phyloP scores from a whole-genome alignment of 2,329 filamentous ascomycete species.

The Ilyonectria mors-panacis region DNA sequence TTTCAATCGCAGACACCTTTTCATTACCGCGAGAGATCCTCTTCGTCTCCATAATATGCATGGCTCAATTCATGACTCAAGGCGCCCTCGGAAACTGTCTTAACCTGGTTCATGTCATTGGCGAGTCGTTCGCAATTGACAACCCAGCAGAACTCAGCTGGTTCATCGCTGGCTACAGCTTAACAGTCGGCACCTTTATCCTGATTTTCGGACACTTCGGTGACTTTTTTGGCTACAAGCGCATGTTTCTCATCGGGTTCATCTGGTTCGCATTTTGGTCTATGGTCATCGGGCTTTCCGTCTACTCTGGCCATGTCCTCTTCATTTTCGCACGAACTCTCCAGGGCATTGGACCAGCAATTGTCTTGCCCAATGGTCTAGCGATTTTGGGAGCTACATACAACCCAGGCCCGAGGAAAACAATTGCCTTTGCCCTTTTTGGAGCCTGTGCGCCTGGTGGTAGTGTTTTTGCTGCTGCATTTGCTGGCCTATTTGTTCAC shows the following conservation, averaged over 20 bases:
- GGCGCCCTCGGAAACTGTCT: constrained; percentile 44
- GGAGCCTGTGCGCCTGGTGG: constrained; percentile 64
- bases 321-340: constrained; percentile 68
- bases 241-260: constrained; percentile 67
- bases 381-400: constrained; percentile 74
- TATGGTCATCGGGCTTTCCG: constrained; percentile 60
- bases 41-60: constrained; percentile 42
- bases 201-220: constrained; percentile 70
- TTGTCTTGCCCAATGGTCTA: constrained; percentile 75
- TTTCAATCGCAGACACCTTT: constrained; percentile 43
- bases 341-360: constrained; percentile 74
- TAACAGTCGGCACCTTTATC: constrained; percentile 63
- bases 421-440: constrained; percentile 71
- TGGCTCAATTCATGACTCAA: constrained; percentile 46
- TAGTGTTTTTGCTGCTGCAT: constrained; percentile 57
- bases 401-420: constrained; percentile 69
- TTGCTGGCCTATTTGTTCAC: constrained; percentile 58
- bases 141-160: constrained; percentile 55
- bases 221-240: constrained; percentile 71
- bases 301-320: constrained; percentile 58
- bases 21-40: constrained; percentile 36
- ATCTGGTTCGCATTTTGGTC: constrained; percentile 70
- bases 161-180: constrained; percentile 59
- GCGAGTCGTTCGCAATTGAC: constrained; percentile 38
- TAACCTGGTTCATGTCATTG: constrained; percentile 42